Evolutionary conservation across 257 asterid species (phyloP), one percentile per base, ranked within the genome.

Genomic region (Ballota nigra): DNA sequence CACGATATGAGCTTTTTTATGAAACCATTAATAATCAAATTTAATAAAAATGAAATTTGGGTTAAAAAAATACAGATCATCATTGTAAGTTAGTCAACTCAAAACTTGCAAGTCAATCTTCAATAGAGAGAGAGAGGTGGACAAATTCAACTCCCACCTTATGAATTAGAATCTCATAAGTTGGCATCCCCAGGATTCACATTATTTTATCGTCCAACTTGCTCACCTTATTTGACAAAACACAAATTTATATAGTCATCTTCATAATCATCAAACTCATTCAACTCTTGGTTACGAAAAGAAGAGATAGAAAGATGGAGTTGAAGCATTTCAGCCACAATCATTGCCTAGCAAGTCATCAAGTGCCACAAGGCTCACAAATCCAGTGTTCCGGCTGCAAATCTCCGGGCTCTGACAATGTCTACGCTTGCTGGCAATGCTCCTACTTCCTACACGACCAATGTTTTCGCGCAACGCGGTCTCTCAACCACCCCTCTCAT

Each of bases 281-380:
- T 60, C 66, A 60, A n/a, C 66, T 33, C 43, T 24, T 47, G 55
- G 5, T 47, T 47, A 47, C 10, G 1, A 13, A 43, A 15, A 19
- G 10, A 18, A 19, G 11, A n/a, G 8, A 45, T 0, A 49, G 24
- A 43, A 10, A n/a, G 18, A 78, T 88, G 95, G 92, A 86, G 55
- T 70, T 71, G 51, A 86, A 84, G 82, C 96, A 88, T 65, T 88
- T 88, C 77, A 86, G 87, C 79, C 96, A 88, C 83, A 57, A 36
- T 53, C 96, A 88, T 49, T 78, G 79, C 61, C 81, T 88, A 2
- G 74, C 60, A 22, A 78, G 70, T 64, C 92, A 84, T 72, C 87
- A 86, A 33, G 6, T 83, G 16, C 79, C 80, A 4, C 88, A 78
- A 38, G 86, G 83, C 55, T 75, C 82, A 0, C 83, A 79, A 26